Percentiles rank a stretch among this genome's conserved stretches.
These are phyloP conservation scores for Neurospora tetraspora DNA, from an alignment of 495 filamentous ascomycete genomes.

Conservation along the genomic window DNA sequence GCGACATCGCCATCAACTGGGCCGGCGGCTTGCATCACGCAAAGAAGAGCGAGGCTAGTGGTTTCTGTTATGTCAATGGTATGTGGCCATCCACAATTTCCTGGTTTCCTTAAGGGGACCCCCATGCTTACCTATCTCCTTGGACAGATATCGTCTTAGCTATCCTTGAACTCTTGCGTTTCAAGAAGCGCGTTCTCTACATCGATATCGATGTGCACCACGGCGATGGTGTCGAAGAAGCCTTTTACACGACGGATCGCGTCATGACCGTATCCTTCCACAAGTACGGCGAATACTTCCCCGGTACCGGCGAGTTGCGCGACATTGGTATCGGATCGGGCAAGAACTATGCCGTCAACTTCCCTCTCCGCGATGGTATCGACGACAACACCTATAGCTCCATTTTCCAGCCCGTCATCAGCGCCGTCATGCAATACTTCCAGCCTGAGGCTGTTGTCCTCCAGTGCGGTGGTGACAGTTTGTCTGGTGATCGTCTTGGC, in stretches of 20 bases:
- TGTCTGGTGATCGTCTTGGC: conserved; percentile 88
- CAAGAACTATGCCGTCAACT: conserved; percentile 94
- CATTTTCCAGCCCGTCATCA: conserved; percentile 92
- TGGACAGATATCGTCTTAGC: conserved; percentile 84
- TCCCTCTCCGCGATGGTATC: conserved; percentile 92
- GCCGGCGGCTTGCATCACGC: conserved; percentile 98
- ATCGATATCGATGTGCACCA: conserved; percentile 98
- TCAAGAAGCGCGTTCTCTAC: conserved; percentile 88
- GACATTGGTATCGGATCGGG: conserved; percentile 90
- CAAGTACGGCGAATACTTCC: conserved; percentile 98
- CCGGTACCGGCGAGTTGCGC: conserved; percentile 89
- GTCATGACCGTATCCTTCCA: conserved; percentile 96
- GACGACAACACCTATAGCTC: conserved; percentile 86
- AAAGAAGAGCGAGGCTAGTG: conserved; percentile 84
- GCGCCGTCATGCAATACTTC: conserved; percentile 92
- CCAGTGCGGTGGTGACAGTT: conserved; percentile 91
- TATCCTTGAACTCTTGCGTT: conserved; percentile 77
- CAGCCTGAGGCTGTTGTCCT: conserved; percentile 89
- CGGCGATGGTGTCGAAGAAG: conserved; percentile 93
- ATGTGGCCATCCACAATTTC: conserved; percentile 15
- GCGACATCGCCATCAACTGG: conserved; percentile 98
- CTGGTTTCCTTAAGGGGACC: background rate
- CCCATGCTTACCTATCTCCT: background rate
- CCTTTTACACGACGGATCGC: conserved; percentile 91
- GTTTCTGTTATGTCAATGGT: conserved; percentile 98